Percentiles rank a stretch among this genome's conserved stretches.
Evolutionary conservation across 163 green algal species (phyloP).

Genomic region (Prototheca cutis): DNA sequence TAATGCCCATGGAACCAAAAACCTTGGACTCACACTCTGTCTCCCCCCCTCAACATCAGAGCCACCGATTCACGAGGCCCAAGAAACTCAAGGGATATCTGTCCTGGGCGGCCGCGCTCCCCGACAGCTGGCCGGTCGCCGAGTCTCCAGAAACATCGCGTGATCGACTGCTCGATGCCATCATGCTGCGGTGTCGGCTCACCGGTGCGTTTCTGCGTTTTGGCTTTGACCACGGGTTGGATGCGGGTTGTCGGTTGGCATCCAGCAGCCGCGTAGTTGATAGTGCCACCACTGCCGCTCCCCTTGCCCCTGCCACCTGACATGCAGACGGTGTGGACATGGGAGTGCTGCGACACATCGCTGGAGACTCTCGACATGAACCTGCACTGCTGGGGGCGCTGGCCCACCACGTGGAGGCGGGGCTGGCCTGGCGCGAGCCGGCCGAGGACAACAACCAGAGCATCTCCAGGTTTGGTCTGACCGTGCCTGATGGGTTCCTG

Average conservation of each 20-base stretch:
- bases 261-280: too few species aligned
- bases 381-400: conserved; percentile 21
- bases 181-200: conserved; percentile 80
- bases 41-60: too few species aligned
- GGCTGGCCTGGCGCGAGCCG: conserved; percentile 6
- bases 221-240: background rate
- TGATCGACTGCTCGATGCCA: conserved; percentile 64
- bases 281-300: background rate
- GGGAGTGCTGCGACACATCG: conserved; percentile 13
- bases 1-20: too few species aligned
- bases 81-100: background rate
- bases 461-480: conserved; percentile 27
- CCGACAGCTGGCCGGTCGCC: too few species aligned
- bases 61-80: background rate
- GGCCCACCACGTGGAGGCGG: conserved; percentile 13
- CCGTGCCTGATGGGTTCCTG: conserved; percentile 67
- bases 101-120: background rate
- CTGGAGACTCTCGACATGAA: background rate
- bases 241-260: too few species aligned
- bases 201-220: background rate
- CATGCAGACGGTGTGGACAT: conserved; percentile 59
- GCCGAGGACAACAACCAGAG: background rate
- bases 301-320: background rate
- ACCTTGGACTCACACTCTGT: too few species aligned
- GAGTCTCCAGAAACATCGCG: too few species aligned